Conservation (phyloP, 805 yeast species). For the Saccharomycopsis guyanensis region DNA sequence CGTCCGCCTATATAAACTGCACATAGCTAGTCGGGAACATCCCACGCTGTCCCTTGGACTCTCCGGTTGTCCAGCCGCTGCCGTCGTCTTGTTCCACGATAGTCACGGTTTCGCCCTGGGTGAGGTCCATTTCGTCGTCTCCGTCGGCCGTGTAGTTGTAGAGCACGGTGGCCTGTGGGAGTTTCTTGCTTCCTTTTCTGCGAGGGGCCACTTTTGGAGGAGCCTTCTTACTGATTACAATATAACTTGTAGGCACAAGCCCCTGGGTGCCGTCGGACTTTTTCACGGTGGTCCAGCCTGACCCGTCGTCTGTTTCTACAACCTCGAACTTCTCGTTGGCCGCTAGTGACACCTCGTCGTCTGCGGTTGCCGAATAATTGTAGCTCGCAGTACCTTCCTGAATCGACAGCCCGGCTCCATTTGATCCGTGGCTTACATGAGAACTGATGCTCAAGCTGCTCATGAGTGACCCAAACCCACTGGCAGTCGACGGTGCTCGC, state of each 20-base stretch:
- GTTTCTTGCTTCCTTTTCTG: constrained; percentile 53
- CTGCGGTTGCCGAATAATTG: constrained; percentile 58
- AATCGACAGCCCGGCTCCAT: constrained; percentile 19
- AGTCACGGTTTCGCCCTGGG: constrained; percentile 64
- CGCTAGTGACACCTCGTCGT: constrained; percentile 60
- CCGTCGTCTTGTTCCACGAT: constrained; percentile 68
- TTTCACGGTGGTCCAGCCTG: constrained; percentile 82
- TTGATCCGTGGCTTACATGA: constrained; percentile 23
- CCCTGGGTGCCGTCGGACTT: constrained; percentile 48
- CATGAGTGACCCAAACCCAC: constrained; percentile 1
- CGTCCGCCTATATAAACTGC: constrained; percentile 2
- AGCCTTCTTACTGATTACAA: constrained; percentile 35
- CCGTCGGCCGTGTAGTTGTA: constrained; percentile 75
- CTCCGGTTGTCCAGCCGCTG: constrained; percentile 94
- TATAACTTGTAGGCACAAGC: constrained; percentile 77
- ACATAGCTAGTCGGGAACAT: constrained; percentile 71
- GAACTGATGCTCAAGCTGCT: not conserved
- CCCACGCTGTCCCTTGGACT: constrained; percentile 56
- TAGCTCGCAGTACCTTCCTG: constrained; percentile 47
- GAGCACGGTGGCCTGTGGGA: constrained; percentile 56
- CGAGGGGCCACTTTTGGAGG: constrained; percentile 82
- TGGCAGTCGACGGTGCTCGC: not conserved
- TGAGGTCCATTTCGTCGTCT: constrained; percentile 67
- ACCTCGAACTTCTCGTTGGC: constrained; percentile 58
- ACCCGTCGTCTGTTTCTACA: constrained; percentile 69